Evolutionary conservation across 768 basidiomycete genomes (phyloP).

Genomic region (Leucocoprinus leucothites): DNA sequence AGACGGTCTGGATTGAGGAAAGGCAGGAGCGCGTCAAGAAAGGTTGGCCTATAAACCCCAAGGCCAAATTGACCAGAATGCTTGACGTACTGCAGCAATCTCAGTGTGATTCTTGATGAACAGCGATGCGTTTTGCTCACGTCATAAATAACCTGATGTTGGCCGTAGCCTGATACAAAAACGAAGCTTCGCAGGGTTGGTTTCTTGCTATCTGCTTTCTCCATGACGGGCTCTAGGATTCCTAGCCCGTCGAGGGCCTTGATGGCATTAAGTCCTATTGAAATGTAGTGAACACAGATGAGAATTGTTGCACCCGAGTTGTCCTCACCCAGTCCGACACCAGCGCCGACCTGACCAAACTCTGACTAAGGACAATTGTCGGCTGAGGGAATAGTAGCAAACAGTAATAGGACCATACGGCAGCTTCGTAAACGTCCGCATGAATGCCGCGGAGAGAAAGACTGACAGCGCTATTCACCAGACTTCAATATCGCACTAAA

Average conservation of each 20-base stretch:
- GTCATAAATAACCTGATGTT: conserved; percentile 42
- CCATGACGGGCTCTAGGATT: conserved; percentile 38
- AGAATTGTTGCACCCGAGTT: not conserved
- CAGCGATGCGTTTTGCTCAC: conserved; percentile 23
- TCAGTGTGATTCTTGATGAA: not conserved
- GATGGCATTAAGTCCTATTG: conserved; percentile 46
- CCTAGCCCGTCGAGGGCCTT: conserved; percentile 43
- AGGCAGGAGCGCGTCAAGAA: conserved; percentile 45
- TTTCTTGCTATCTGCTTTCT: conserved; percentile 29
- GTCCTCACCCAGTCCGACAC: conserved; percentile 44
- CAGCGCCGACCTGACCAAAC: conserved; percentile 55
- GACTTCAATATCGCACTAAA: too few species aligned
- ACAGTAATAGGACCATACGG: conserved; percentile 27
- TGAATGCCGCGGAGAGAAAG: conserved; percentile 39
- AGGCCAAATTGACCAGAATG: conserved; percentile 34
- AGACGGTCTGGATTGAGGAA: conserved; percentile 37
- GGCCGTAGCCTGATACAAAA: conserved; percentile 39
- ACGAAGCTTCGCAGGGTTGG: conserved; percentile 31
- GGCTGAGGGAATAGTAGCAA: not conserved
- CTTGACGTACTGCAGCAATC: conserved; percentile 28
- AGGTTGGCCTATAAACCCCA: conserved; percentile 45
- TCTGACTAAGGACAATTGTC: conserved; percentile 27
- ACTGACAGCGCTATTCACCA: conserved; percentile 35
- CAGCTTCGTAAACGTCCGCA: conserved; percentile 51
- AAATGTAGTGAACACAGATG: not conserved